Conservation (phyloP, 2,329 filamentous ascomycete genomes). For the Monosporascus cannonballus region DNA sequence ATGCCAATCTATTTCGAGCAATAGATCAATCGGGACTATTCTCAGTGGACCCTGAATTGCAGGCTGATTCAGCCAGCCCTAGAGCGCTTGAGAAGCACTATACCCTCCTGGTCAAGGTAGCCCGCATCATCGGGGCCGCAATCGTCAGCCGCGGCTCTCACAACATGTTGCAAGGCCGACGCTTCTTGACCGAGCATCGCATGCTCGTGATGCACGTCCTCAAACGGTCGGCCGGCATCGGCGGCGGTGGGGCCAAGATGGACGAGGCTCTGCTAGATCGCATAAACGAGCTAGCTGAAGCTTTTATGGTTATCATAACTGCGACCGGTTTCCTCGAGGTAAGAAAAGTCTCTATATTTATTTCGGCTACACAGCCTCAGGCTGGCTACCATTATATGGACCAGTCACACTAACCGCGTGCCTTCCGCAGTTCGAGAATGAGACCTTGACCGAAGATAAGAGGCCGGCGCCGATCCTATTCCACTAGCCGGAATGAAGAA, state of each 20-base stretch:
- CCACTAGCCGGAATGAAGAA: conserved; percentile 11
- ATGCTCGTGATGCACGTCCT: conserved; percentile 82
- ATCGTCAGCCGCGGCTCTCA: conserved; percentile 76
- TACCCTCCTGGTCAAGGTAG: conserved; percentile 69
- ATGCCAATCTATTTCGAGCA: conserved; percentile 79
- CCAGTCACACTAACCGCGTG: background rate
- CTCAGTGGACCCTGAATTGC: conserved; percentile 83
- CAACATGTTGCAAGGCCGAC: conserved; percentile 72
- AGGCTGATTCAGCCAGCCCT: conserved; percentile 65
- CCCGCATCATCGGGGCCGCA: conserved; percentile 76
- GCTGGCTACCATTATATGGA: conserved; percentile 8
- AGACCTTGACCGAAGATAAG: conserved; percentile 13
- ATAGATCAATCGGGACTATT: conserved; percentile 82
- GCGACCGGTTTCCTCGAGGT: conserved; percentile 85
- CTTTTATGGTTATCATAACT: conserved; percentile 75
- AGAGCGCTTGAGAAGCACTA: conserved; percentile 77
- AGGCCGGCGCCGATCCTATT: conserved; percentile 17
- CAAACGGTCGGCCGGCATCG: conserved; percentile 80
- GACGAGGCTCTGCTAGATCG: conserved; percentile 47
- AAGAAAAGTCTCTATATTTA: conserved; percentile 12
- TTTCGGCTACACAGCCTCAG: background rate
- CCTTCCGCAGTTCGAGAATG: conserved; percentile 21
- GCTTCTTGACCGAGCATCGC: conserved; percentile 77
- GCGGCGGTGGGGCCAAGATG: conserved; percentile 35
- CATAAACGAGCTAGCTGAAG: conserved; percentile 73